phyloP scores from a whole-genome alignment of 805 yeast species.

The Cyberlindnera mississippiensis region DNA sequence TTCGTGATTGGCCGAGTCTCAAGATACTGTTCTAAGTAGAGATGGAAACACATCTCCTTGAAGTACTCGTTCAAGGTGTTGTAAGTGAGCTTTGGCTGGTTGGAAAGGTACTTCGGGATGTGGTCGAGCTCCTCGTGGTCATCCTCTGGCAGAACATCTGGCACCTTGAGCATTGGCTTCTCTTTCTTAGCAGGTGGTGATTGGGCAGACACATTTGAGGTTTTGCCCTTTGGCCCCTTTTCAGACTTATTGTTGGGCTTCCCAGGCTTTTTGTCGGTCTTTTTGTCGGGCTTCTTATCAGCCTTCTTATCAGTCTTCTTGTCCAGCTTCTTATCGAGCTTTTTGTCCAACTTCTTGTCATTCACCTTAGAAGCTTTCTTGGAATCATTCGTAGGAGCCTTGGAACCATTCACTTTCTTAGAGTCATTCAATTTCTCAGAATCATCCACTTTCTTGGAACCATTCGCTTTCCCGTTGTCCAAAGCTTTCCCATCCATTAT shows the following conservation, averaged over 20 bases:
- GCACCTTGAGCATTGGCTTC: slow-evolving; percentile 15
- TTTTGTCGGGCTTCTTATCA: background rate
- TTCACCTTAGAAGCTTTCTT: slow-evolving; percentile 2
- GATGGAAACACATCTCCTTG: slow-evolving; percentile 54
- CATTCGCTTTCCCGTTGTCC: too few relatives aligned
- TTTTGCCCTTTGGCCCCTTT: too few relatives aligned
- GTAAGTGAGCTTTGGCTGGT: slow-evolving; percentile 42
- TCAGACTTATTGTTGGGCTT: background rate
- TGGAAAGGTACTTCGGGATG: slow-evolving; percentile 24
- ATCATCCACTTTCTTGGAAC: too few relatives aligned
- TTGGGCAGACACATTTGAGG: background rate
- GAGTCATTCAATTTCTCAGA: background rate
- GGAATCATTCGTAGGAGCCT: background rate
- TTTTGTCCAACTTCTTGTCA: slow-evolving; percentile 1
- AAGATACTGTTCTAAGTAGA: slow-evolving; percentile 58
- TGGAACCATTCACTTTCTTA: too few relatives aligned
- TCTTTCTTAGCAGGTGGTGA: slow-evolving; percentile 2
- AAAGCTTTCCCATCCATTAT: too few relatives aligned
- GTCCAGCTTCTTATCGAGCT: slow-evolving; percentile 1
- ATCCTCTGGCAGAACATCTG: slow-evolving; percentile 10
- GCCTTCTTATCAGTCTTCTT: background rate
- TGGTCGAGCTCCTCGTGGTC: slow-evolving; percentile 27
- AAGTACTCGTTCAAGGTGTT: slow-evolving; percentile 49
- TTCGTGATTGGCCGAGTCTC: slow-evolving; percentile 44
- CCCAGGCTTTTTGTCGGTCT: background rate